Evolutionary conservation across 2,329 filamentous ascomycete genomes (phyloP).

Genomic region (Aureobasidium sp.): DNA sequence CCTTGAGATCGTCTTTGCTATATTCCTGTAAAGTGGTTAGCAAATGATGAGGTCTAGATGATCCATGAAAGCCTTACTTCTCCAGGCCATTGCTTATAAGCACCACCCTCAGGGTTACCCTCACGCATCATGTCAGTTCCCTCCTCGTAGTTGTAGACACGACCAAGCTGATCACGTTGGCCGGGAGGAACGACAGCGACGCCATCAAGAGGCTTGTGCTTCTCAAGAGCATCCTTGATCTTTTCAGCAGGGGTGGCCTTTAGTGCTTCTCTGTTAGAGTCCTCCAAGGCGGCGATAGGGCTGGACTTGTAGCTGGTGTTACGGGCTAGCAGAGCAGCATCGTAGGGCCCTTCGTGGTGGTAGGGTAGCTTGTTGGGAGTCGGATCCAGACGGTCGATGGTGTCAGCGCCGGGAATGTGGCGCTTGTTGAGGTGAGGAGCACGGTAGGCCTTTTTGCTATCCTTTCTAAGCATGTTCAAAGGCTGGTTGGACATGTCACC

Average conservation of each 20-base stretch:
- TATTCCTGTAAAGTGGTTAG: conserved; percentile 44
- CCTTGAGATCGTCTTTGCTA: conserved; percentile 69
- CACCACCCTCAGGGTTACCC: conserved; percentile 57
- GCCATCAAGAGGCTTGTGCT: conserved; percentile 74
- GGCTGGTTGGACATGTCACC: conserved; percentile 61
- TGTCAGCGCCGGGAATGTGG: conserved; percentile 62
- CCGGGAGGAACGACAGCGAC: conserved; percentile 72
- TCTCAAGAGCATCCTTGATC: conserved; percentile 63
- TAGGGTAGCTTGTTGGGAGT: conserved; percentile 58
- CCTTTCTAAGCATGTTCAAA: conserved; percentile 58
- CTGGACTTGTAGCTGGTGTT: conserved; percentile 59
- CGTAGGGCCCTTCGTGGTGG: conserved; percentile 87
- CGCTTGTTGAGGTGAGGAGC: conserved; percentile 59
- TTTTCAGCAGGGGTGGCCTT: conserved; percentile 74
- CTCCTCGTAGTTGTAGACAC: conserved; percentile 71
- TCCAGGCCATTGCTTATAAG: conserved; percentile 69
- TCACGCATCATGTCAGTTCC: conserved; percentile 82
- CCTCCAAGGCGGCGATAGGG: conserved; percentile 68
- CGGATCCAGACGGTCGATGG: conserved; percentile 72
- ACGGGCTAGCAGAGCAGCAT: conserved; percentile 68
- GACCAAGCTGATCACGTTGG: conserved; percentile 58
- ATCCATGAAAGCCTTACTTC: conserved; percentile 52
- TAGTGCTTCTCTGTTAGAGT: conserved; percentile 68
- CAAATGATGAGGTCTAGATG: background rate
- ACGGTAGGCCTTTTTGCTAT: conserved; percentile 59